phyloP scores from a whole-genome alignment of 2,329 filamentous ascomycete species.

The Trichoderma afroharzianum region DNA sequence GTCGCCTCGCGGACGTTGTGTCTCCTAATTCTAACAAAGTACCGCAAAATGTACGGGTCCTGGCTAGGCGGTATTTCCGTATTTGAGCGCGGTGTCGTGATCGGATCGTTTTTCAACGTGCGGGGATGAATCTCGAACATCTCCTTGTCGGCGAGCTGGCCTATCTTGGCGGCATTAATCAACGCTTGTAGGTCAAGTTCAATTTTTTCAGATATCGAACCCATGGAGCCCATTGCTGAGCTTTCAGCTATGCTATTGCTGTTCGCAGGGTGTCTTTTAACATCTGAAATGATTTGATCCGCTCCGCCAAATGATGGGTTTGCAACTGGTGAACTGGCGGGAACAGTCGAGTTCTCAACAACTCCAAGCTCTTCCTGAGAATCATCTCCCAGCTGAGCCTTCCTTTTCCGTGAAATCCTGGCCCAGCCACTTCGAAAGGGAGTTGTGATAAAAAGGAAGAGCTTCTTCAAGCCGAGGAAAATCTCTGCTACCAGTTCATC shows the following conservation, averaged over 20 bases:
- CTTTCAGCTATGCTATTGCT: not conserved
- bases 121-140: constrained; percentile 39
- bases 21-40: constrained; percentile 22
- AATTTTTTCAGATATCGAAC: constrained; percentile 9
- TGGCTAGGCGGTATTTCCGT: constrained; percentile 38
- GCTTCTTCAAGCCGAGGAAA: constrained; percentile 26
- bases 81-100: constrained; percentile 30
- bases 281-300: not conserved
- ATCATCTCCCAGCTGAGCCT: constrained; percentile 22
- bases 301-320: not conserved
- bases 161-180: constrained; percentile 31
- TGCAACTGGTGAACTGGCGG: not conserved
- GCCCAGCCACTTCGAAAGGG: constrained; percentile 24
- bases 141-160: constrained; percentile 25
- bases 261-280: not conserved
- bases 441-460: constrained; percentile 20
- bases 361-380: constrained; percentile 24
- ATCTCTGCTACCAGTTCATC: constrained; percentile 32
- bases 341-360: constrained; percentile 23
- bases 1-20: not conserved
- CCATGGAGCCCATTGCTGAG: not conserved
- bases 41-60: constrained; percentile 32
- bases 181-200: constrained; percentile 31
- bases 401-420: constrained; percentile 26
- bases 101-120: constrained; percentile 39